A percentile compares a stretch with the other conserved stretches of the same genome.
These are phyloP conservation scores for Thuidium tamariscinum DNA, from an alignment of 225 moss, liverwort and hornwort genomes.

Conservation along the genomic window DNA sequence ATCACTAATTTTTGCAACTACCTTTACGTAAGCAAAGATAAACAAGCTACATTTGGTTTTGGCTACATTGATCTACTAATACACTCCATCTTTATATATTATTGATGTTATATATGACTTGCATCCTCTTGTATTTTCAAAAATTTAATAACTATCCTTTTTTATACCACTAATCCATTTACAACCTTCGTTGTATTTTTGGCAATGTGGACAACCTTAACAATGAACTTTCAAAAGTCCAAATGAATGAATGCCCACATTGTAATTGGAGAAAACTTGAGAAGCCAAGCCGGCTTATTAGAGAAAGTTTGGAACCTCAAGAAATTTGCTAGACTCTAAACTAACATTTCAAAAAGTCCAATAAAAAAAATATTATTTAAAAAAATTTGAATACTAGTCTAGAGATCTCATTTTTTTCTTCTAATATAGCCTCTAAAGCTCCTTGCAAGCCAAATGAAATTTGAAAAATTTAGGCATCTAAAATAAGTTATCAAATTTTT, in stretches of 20 bases:
- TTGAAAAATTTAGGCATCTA: too few relatives aligned
- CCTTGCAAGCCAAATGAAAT: too few relatives aligned
- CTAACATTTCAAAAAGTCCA: accelerated
- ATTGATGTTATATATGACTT: not conserved
- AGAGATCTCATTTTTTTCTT: not conserved
- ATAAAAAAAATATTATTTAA: too few relatives aligned
- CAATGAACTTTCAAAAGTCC: not conserved
- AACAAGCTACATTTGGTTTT: not conserved
- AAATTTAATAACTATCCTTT: not conserved
- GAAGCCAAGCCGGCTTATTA: not conserved
- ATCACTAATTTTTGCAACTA: not conserved
- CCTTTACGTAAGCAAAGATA: not conserved
- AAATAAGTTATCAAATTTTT: too few relatives aligned
- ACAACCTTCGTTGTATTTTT: not conserved
- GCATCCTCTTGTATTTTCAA: not conserved
- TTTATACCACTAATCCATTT: not conserved
- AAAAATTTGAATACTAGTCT: not conserved
- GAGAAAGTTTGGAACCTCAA: not conserved
- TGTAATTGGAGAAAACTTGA: not conserved
- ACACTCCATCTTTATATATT: not conserved
- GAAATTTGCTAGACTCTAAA: accelerated
- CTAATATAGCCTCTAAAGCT: too few relatives aligned
- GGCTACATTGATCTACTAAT: not conserved
- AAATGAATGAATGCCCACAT: not conserved
- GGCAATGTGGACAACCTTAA: not conserved